Conservation (phyloP, 1,139 yeast species). For the Schizosaccharomyces versatilis region DNA sequence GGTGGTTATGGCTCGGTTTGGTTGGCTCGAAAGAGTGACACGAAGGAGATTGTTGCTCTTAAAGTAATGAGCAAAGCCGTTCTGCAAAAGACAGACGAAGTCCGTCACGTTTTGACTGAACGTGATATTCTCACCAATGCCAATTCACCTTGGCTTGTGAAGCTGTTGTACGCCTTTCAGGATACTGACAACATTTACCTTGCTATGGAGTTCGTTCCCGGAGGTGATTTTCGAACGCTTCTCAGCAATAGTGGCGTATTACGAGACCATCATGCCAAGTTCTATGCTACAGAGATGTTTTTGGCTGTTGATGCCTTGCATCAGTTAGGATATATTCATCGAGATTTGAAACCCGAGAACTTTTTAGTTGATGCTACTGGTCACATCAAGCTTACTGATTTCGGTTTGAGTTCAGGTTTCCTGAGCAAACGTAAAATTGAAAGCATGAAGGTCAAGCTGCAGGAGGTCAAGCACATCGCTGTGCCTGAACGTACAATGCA, state of each 20-base stretch:
- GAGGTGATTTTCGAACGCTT: constrained; percentile 92
- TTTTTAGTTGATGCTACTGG: constrained; percentile 85
- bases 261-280: constrained; percentile 86
- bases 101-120: constrained; percentile 86
- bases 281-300: constrained; percentile 90
- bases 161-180: constrained; percentile 82
- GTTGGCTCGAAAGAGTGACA: constrained; percentile 79
- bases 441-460: constrained; percentile 53
- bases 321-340: constrained; percentile 84
- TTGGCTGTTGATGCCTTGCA: constrained; percentile 83
- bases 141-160: constrained; percentile 88
- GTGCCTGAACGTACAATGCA: constrained; percentile 24
- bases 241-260: constrained; percentile 80
- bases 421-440: constrained; percentile 85
- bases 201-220: constrained; percentile 98
- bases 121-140: constrained; percentile 90
- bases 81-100: constrained; percentile 74
- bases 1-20: constrained; percentile 98
- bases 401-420: constrained; percentile 92
- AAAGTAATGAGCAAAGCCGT: constrained; percentile 76
- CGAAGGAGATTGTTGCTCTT: constrained; percentile 85
- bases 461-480: constrained; percentile 46
- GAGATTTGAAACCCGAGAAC: constrained; percentile 94
- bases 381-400: constrained; percentile 88
- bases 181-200: constrained; percentile 72